Evolutionary conservation across 164 flowering plant genomes (phyloP), one percentile per base, ranked within the genome.

Genomic region (Chimonanthus salicifolius): DNA sequence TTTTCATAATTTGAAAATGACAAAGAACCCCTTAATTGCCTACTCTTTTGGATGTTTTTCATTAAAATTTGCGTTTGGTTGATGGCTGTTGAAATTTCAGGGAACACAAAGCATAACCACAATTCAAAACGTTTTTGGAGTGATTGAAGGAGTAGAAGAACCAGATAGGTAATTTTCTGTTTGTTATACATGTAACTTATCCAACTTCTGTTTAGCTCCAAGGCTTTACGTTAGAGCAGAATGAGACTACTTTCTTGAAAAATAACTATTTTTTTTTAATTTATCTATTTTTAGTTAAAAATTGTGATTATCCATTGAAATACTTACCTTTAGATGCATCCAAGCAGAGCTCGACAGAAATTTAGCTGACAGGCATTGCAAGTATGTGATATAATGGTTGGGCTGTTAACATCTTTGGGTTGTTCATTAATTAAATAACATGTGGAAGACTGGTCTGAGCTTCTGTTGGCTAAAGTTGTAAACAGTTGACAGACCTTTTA

Each of bases 121-220:
- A 50, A 89, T 89, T 70, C 81, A 88, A 68, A 89, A 89, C 81
- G 97, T 91, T 7, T 81, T 91, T 76, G 97, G 82, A 64, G 80
- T 86, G 9, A 89, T 91, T 67, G 82, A 85, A 83, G 97, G 97
- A 73, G 79, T 68, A 62, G 90, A 86, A 80, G 97, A 91, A 78
- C 94, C 97, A 50, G 97, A 91, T 62, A 66, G 94, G 93, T 88
- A 83, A 58, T 15, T 49, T 6, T n/a, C 16, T 54, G 16, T 54
- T 54, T 15, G 16, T n/a, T 54, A 3, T 13, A 33, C 33, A 15
- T 9, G 16, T 54, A 10, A 54, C 60, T 54, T n/a, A 13, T 3
- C 60, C 1, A 9, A 13, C n/a, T 11, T 13, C 3, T 54, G 5
- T n/a, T 54, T 54, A 54, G 60, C n/a, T 54, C 15, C 4, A 33